Percentiles rank a stretch among this genome's conserved stretches.
phyloP scores from a whole-genome alignment of 805 yeast species.

The Komagataella populi region DNA sequence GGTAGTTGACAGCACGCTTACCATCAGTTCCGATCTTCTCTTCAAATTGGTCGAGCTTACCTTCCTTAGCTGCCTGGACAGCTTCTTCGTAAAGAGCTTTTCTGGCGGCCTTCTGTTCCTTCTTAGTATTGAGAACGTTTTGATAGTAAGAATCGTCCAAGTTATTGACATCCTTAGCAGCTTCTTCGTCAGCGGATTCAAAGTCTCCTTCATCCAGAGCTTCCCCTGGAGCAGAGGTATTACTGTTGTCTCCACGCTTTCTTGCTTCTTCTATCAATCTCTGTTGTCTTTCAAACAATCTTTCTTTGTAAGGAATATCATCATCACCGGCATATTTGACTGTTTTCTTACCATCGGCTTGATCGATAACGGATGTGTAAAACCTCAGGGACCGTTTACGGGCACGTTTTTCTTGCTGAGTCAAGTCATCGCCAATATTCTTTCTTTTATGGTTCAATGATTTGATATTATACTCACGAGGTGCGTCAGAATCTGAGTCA shows the following conservation, averaged over 20 bases:
- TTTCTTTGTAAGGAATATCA: conserved; percentile 85
- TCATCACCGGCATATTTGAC: conserved; percentile 66
- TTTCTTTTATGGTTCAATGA: conserved; percentile 28
- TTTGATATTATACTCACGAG: conserved; percentile 19
- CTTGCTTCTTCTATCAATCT: conserved; percentile 80
- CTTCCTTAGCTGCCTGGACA: conserved; percentile 69
- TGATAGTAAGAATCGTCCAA: conserved; percentile 50
- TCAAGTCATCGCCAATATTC: conserved; percentile 63
- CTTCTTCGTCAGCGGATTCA: conserved; percentile 31
- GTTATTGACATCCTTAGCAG: conserved; percentile 27
- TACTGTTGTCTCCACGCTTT: conserved; percentile 55
- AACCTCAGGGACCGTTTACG: conserved; percentile 78
- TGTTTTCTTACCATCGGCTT: conserved; percentile 49
- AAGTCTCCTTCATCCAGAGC: conserved; percentile 39
- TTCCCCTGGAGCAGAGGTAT: conserved; percentile 29
- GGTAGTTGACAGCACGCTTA: conserved; percentile 90
- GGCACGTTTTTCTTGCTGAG: conserved; percentile 71
- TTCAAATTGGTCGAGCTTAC: conserved; percentile 59
- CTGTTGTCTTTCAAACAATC: conserved; percentile 82
- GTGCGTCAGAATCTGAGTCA: conserved; percentile 25
- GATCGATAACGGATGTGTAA: conserved; percentile 94
- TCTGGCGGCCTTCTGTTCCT: conserved; percentile 37
- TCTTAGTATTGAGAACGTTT: conserved; percentile 31
- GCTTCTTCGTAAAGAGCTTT: conserved; percentile 57
- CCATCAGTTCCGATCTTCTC: conserved; percentile 66